Evolutionary conservation across 805 yeast genomes (phyloP).

Genomic region (Ogataea paraovalis): DNA sequence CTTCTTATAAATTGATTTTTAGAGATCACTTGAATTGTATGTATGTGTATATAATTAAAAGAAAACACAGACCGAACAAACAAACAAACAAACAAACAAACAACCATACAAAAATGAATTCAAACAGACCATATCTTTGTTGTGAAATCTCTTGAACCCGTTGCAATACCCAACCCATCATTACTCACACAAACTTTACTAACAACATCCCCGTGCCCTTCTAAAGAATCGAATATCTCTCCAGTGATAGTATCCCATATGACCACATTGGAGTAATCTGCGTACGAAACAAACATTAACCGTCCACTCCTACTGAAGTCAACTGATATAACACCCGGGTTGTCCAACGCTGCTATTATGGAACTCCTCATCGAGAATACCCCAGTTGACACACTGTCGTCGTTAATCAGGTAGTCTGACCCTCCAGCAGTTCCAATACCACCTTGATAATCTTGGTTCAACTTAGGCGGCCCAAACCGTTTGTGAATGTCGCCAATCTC

Average conservation of each 20-base stretch:
- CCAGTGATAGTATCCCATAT: constrained; percentile 74
- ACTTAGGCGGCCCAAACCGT: constrained; percentile 16
- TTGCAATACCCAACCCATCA: constrained; percentile 72
- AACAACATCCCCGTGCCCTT: constrained; percentile 60
- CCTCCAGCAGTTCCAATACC: background rate
- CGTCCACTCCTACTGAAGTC: constrained; percentile 76
- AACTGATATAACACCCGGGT: constrained; percentile 67
- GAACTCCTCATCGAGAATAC: background rate
- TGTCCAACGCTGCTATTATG: constrained; percentile 37
- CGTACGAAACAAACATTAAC: constrained; percentile 67
- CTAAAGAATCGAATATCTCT: constrained; percentile 59
- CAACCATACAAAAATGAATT: background rate
- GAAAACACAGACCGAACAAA: too few species aligned
- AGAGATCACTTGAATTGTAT: too few species aligned
- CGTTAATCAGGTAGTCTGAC: constrained; percentile 16
- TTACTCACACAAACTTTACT: constrained; percentile 63
- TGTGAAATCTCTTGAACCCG: constrained; percentile 79
- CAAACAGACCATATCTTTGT: constrained; percentile 56
- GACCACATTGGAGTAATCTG: constrained; percentile 63
- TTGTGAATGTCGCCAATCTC: constrained; percentile 18
- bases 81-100: background rate
- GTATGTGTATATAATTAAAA: background rate
- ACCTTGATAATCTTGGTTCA: background rate
- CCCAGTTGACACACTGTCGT: background rate
- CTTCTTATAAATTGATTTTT: too few species aligned